Percentiles rank a stretch among this genome's conserved stretches.
These are phyloP conservation scores for Thalia dealbata DNA, from an alignment of 176 grass and related monocot species.

Conservation along the genomic window DNA sequence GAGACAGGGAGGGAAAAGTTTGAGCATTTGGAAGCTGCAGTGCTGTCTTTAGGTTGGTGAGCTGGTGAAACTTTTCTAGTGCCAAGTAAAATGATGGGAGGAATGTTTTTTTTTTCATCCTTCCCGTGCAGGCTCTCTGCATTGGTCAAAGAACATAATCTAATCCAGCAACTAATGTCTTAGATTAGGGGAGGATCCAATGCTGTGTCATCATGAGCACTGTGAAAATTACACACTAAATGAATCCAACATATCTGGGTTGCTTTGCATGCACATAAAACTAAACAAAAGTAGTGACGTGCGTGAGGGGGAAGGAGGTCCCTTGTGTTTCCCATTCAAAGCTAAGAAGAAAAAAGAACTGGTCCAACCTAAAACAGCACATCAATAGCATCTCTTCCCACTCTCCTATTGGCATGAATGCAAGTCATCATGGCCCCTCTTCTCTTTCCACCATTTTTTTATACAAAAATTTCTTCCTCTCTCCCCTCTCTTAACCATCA, in stretches of 20 bases:
- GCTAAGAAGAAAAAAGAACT: neutral
- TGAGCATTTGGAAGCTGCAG: neutral
- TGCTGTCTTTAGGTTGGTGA: neutral
- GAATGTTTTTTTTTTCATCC: neutral
- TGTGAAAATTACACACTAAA: neutral
- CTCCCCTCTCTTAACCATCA: neutral
- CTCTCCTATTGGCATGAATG: slow-evolving; percentile 5
- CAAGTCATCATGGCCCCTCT: slow-evolving; percentile 13
- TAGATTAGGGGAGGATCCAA: slow-evolving; percentile 9
- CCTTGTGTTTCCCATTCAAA: slow-evolving; percentile 4
- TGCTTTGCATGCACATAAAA: slow-evolving; percentile 14
- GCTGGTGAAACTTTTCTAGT: neutral
- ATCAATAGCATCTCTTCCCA: slow-evolving; percentile 9
- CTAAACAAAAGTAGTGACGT: neutral
- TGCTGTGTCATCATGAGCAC: neutral
- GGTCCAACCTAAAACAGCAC: slow-evolving; percentile 4
- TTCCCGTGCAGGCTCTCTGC: no score
- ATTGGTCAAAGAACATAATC: slow-evolving; percentile 15
- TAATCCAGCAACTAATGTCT: neutral
- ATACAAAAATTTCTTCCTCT: neutral
- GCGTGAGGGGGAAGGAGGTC: neutral
- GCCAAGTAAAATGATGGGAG: neutral
- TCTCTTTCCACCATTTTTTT: neutral
- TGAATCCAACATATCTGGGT: neutral
- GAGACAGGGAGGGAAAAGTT: no score